Percentiles rank a stretch among this genome's conserved stretches.
Evolutionary conservation across 139 green algal species (phyloP).

Genomic region (Chlamydomonas schloesseri): DNA sequence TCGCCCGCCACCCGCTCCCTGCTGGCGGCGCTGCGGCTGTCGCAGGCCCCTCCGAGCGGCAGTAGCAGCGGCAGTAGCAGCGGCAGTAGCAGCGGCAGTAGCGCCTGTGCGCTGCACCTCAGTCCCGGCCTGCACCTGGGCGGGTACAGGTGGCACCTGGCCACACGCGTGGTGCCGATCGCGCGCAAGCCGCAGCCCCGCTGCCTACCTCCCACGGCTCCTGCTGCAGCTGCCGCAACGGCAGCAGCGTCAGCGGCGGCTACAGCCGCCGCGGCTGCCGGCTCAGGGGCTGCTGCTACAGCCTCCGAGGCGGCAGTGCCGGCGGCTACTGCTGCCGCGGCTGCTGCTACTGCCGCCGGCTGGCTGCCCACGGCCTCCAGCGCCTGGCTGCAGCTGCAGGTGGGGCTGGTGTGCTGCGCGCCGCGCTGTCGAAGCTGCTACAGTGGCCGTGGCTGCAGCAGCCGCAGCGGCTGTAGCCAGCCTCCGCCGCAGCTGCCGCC

Average conservation of each 20-base stretch:
- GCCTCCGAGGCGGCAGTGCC: too few species aligned
- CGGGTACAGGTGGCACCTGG: conserved; percentile 23
- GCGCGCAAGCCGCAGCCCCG: not conserved
- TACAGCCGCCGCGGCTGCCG: too few species aligned
- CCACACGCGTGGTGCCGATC: conserved; percentile 7
- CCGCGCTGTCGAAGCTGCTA: not conserved
- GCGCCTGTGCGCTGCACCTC: not conserved
- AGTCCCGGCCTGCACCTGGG: conserved; percentile 8
- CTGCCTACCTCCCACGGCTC: not conserved
- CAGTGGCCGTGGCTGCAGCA: not conserved
- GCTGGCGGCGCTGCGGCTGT: too few species aligned
- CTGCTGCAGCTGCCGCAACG: not conserved
- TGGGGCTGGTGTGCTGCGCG: conserved; percentile 6
- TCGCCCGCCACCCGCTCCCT: too few species aligned
- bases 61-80: not conserved
- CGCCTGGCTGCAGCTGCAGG: conserved; percentile 18
- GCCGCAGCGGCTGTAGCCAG: not conserved
- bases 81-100: not conserved
- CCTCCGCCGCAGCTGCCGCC: not conserved
- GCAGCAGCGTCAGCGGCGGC: too few species aligned
- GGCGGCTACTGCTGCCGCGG: not conserved
- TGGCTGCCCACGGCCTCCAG: not conserved
- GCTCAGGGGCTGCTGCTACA: not conserved
- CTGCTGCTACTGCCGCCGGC: not conserved
- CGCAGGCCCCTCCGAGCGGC: not conserved